Evolutionary conservation across 768 basidiomycete genomes (phyloP), one percentile per base, ranked within the genome.

Genomic region (Russula sp.): DNA sequence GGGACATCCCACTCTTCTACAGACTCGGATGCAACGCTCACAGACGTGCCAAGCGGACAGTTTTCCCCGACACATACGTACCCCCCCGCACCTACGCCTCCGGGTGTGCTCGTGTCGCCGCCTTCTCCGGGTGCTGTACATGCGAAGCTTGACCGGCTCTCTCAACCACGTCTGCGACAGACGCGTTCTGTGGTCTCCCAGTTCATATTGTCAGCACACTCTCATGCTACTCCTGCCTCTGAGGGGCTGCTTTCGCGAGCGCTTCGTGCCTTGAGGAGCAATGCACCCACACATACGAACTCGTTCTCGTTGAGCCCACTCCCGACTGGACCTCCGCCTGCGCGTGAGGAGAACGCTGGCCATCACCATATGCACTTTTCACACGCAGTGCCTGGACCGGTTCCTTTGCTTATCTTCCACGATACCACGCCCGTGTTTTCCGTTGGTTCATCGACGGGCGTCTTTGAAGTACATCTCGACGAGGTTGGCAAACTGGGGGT

Each of bases 371-470:
- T 59, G 37, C 48, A 44, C 22, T 9, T 35, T 10, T 32, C 66
- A 13, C 51, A 40, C 9, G 63, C 62, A 22, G 70, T 64, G 57
- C 59, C 69, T 31, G 68, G 70, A 59, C 73, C 79, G 20, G 73
- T 76, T 0, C 80, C 85, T 4, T 73, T 91, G 14, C 75, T 90
- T 14, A 79, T 79, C 0, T 91, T 89, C 72, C 82, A 85, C 59
- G 90, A 92, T 70, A 83, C 76, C 40, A 91, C 90, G 2, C 86
- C 89, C 0, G 72, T 88, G 5, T 76, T 85, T 61, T 83, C 82
- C 1, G 77, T 86, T 18, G 74, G 79, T 3, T 82, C 84, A 0
- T 73, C 82, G 7, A 83, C 80, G 0, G 89, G 90, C 5, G 57
- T 84, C 39, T 73, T 92, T 44, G 87, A 88, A 70, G 73, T 92